Percentiles rank a stretch among this genome's conserved stretches.
phyloP scores from a whole-genome alignment of 768 basidiomycete genomes.

The Calocera viscosa region DNA sequence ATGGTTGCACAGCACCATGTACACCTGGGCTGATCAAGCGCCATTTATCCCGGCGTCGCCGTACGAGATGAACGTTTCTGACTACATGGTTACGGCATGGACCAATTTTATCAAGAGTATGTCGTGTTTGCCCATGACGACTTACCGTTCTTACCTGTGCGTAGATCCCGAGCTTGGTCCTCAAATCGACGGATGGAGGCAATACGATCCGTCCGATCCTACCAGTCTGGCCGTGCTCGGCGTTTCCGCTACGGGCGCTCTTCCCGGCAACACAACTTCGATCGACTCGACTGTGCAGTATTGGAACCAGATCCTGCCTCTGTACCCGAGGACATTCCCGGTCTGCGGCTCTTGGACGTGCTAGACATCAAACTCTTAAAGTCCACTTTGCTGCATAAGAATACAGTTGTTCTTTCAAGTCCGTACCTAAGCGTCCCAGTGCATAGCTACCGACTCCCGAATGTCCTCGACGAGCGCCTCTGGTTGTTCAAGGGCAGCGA shows the following conservation, averaged over 20 bases:
- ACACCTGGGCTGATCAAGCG: constrained; percentile 14
- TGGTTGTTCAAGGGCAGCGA: neutral
- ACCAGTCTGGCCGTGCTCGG: constrained; percentile 21
- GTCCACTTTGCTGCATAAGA: neutral
- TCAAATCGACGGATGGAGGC: constrained; percentile 19
- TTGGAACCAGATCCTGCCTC: constrained; percentile 19
- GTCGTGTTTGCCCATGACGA: neutral
- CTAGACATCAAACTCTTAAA: neutral
- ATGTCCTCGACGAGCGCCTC: neutral
- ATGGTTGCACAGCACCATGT: constrained; percentile 4
- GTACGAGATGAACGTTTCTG: constrained; percentile 19
- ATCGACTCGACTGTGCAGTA: constrained; percentile 19
- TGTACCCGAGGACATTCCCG: constrained; percentile 22
- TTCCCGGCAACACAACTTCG: constrained; percentile 18
- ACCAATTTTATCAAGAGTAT: constrained; percentile 24
- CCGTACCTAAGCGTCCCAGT: neutral
- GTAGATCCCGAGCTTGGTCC: constrained; percentile 21
- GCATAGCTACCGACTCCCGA: neutral
- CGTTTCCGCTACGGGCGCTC: constrained; percentile 18
- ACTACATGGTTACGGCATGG: constrained; percentile 24
- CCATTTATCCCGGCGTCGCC: constrained; percentile 22
- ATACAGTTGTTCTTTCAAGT: neutral
- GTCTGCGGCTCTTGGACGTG: constrained; percentile 21
- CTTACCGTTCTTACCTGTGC: neutral
- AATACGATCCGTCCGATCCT: constrained; percentile 20